Evolutionary conservation across 225 moss, liverwort and hornwort species (phyloP).

Genomic region (Neckera pumila): DNA sequence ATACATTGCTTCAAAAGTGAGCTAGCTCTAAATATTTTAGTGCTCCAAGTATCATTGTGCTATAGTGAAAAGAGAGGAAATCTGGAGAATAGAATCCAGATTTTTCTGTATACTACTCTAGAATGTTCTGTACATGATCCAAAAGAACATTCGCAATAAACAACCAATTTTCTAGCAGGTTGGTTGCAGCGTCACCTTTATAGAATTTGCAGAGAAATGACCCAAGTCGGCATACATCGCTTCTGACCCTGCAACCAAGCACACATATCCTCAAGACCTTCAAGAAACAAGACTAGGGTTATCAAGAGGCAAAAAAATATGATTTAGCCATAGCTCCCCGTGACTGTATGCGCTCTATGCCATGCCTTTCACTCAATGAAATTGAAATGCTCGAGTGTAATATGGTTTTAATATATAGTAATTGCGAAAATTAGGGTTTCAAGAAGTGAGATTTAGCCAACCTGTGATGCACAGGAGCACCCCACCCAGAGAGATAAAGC

Average conservation of each 20-base stretch:
- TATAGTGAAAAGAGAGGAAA: background rate
- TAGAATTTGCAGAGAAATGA: conserved; percentile 59
- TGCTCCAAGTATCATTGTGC: background rate
- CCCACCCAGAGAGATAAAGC: conserved; percentile 77
- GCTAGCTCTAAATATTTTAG: background rate
- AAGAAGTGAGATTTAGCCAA: background rate
- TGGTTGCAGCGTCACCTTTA: conserved; percentile 33
- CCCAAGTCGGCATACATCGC: conserved; percentile 90
- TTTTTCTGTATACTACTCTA: background rate
- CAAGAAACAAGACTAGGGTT: background rate
- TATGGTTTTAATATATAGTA: too few relatives aligned
- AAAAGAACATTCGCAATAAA: background rate
- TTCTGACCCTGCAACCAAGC: conserved; percentile 50
- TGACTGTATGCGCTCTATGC: background rate
- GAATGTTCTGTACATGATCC: background rate
- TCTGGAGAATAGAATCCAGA: background rate
- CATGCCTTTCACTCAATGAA: background rate
- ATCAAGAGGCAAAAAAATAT: background rate
- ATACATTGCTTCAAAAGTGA: background rate
- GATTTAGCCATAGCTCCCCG: too few relatives aligned
- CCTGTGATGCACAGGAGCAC: conserved; percentile 88
- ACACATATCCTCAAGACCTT: background rate
- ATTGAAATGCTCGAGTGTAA: background rate
- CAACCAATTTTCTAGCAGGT: background rate
- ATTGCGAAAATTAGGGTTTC: background rate